Percentiles rank a stretch among this genome's conserved stretches.
Conservation (phyloP, 2,329 filamentous ascomycete genomes). For the Cercospora citrullina region DNA sequence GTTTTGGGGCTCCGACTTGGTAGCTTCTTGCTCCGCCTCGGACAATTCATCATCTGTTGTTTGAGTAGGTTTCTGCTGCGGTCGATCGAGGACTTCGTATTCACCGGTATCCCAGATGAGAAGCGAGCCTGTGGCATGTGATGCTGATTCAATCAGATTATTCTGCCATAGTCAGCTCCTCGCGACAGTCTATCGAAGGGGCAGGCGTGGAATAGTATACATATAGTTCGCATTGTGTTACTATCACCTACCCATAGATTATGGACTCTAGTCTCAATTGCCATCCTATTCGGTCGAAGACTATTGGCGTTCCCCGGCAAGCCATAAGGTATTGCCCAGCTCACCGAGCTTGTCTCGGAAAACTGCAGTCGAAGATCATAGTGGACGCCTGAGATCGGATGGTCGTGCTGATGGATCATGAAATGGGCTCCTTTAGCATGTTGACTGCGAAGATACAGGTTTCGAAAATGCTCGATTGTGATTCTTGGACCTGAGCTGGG, state of each 20-base stretch:
- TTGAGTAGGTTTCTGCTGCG: constrained; percentile 26
- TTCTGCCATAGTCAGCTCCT: constrained; percentile 39
- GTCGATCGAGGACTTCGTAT: constrained; percentile 42
- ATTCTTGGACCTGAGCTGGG: constrained; percentile 39
- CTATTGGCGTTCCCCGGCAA: constrained; percentile 47
- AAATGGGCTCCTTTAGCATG: constrained; percentile 54
- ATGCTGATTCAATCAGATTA: constrained; percentile 48
- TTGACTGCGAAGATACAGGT: constrained; percentile 52
- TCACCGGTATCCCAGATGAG: constrained; percentile 51
- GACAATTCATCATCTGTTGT: constrained; percentile 40
- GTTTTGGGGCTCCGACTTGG: constrained; percentile 32
- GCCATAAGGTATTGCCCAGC: constrained; percentile 52
- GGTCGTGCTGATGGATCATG: constrained; percentile 72
- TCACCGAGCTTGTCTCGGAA: constrained; percentile 64
- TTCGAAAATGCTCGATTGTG: constrained; percentile 45
- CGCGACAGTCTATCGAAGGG: neutral
- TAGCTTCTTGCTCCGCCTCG: constrained; percentile 29
- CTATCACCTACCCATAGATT: constrained; percentile 42
- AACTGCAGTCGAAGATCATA: constrained; percentile 70
- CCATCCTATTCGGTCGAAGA: constrained; percentile 43
- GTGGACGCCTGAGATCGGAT: constrained; percentile 60
- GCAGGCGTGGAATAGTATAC: neutral
- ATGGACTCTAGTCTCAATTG: constrained; percentile 49
- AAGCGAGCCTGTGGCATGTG: constrained; percentile 45
- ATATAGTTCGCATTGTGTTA: neutral